Base-by-base conservation (phyloP, 306 rosid genomes). In the Mimosa pudica region DNA sequence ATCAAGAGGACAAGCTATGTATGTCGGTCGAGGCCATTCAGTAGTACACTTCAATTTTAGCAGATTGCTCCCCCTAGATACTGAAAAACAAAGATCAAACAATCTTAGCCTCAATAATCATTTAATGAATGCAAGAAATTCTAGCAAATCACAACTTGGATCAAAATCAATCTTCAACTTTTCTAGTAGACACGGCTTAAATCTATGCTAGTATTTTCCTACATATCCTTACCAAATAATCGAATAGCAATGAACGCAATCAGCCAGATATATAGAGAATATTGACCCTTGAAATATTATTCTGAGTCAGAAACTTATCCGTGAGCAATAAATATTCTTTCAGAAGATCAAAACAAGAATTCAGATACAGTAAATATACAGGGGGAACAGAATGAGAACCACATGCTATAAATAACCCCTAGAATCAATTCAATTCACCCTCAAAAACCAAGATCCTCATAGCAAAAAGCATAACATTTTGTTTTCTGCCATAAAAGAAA, bases 1-100 rank as follows among this genome's bases (percentile, higher is more conserved):
- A 70, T 57, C 64, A 54, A 82, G 33, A 55, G 51, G 71, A 49
- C 33, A 67, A 64, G 71, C 60, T n/a, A 16, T 74, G 77, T 67
- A 41, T 54, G 36, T 52, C 20, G 47, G 47, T 35, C 30, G 61
- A 54, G 71, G 62, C 71, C 73, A 82, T 81, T 80, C 79, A 77
- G 66, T 72, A 82, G 75, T 79, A 47, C 17, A 46, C 63, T 73
- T 68, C 14, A 55, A 74, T 70, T 62, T 60, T 47, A 46, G 84
- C 63, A 62, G 73, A 54, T 76, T 68, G 4, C 11, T 6, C 3
- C 42, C 14, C 24, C 54, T 8, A 44, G 55, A 67, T 16, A 73
- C 86, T 70, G 80, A 51, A 81, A 83, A 76, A 14, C 74, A 76
- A 51, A 78, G 65, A 83, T 67, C 38, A 66, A 78, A 65, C 10